Conservation (phyloP, 2,329 filamentous ascomycete genomes). For the Calonectria fujianensis region DNA sequence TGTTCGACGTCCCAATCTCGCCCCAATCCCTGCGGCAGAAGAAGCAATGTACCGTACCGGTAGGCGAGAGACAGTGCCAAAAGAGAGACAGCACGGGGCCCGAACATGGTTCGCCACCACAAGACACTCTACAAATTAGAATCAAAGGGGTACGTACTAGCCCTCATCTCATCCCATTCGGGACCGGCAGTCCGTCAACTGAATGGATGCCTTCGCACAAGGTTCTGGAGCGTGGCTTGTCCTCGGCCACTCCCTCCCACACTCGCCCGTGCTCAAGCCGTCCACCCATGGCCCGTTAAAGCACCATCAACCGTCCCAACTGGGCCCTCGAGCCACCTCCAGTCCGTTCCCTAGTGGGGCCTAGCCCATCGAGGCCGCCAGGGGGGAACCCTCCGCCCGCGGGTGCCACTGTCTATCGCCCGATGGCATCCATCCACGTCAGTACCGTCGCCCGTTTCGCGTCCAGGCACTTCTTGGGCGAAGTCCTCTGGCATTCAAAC, state of each 20-base stretch:
- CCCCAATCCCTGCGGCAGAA: slow-evolving; percentile 3
- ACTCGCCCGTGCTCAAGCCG: slow-evolving; percentile 46
- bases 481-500: slow-evolving; percentile 26
- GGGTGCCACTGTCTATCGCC: slow-evolving; percentile 43
- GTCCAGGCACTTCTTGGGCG: slow-evolving; percentile 40
- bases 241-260: slow-evolving; percentile 51
- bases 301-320: slow-evolving; percentile 29
- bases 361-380: slow-evolving; percentile 41
- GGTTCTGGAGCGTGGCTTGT: slow-evolving; percentile 44
- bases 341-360: slow-evolving; percentile 46
- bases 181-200: slow-evolving; percentile 15
- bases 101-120: slow-evolving; percentile 16
- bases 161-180: slow-evolving; percentile 6
- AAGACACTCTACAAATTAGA: slow-evolving; percentile 34
- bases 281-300: slow-evolving; percentile 29
- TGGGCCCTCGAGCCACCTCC: slow-evolving; percentile 33
- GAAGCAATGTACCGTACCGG: slow-evolving; percentile 19
- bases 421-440: slow-evolving; percentile 51
- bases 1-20: slow-evolving; percentile 24
- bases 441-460: slow-evolving; percentile 37
- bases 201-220: slow-evolving; percentile 9
- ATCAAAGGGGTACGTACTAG: slow-evolving; percentile 26
- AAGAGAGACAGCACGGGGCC: slow-evolving; percentile 11
- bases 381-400: slow-evolving; percentile 26
- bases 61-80: slow-evolving; percentile 26